Base-by-base conservation (phyloP, 1,284 basidiomycete genomes). In the Butyriboletus regius region DNA sequence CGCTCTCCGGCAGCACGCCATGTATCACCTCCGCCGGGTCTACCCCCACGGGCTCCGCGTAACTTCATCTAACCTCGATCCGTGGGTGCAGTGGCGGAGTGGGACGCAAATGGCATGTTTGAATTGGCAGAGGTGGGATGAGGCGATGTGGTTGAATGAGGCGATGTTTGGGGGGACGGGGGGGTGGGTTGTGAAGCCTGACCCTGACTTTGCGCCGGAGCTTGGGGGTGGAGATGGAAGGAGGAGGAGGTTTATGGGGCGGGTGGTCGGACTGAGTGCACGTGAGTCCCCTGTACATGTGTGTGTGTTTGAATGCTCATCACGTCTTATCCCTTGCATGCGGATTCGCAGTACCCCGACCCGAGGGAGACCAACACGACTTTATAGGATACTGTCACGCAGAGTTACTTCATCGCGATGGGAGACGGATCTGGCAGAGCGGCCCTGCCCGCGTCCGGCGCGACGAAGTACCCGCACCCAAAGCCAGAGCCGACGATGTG, bases 51-150 rank as follows among this genome's bases (percentile, higher is more conserved):
- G 81, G 2, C 75, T 76, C 6, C 74, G 83, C 14, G 74, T 85
- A 43, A 61, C 61, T 6, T 80, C 78, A 2, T 73, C 69, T 55
- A 83, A 83, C 60, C 67, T 78, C 47, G 68, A 77, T 41, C 75
- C 79, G 0, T 61, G 76, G 14, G 59, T 63, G n/a, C 78, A 78
- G 59, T 85, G 82, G 83, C 69, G 74, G 14, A 71, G 65, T 35
- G 79, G 83, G 4, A 75, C 78, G 2, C 82, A 85, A 46, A 72
- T 85, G n/a, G 75, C 74, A 7, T 75, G 78, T 28, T 64, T 85
- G 37, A 85, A 85, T 59, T 83, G 81, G 81, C 83, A 85, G 64
- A 68, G 65, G 15, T 79, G 72, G 58, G 74, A 79, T 55, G 57
- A 52, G 0, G 72, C 75, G 5, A 74, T 75, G 72, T 74, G 77